A percentile compares a stretch with the other conserved stretches of the same genome.
Conservation (phyloP, 495 filamentous ascomycete species). For the Podospora sp. region DNA sequence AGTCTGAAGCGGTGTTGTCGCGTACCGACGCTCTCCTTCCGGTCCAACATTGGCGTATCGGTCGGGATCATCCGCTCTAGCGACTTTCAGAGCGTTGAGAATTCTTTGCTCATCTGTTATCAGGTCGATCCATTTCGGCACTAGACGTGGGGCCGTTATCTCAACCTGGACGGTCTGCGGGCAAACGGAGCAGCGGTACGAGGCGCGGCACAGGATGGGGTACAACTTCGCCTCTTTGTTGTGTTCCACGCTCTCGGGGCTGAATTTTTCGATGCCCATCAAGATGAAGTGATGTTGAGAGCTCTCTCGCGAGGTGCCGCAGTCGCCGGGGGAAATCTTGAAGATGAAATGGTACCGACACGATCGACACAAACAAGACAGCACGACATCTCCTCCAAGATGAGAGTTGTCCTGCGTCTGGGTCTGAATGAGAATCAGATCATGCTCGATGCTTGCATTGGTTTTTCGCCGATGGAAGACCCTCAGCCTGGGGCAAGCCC, state of each 20-base stretch:
- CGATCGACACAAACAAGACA: slow-evolving; percentile 35
- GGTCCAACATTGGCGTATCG: slow-evolving; percentile 56
- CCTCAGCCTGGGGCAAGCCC: slow-evolving; percentile 17
- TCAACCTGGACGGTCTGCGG: slow-evolving; percentile 39
- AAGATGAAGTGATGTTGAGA: slow-evolving; percentile 35
- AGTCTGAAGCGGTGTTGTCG: slow-evolving; percentile 56
- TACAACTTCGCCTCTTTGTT: slow-evolving; percentile 30
- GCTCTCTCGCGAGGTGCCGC: not conserved
- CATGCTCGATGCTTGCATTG: slow-evolving; percentile 23
- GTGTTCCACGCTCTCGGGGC: not conserved
- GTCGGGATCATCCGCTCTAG: slow-evolving; percentile 58
- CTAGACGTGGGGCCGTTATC: slow-evolving; percentile 57
- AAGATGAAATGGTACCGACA: slow-evolving; percentile 42
- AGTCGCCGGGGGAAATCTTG: slow-evolving; percentile 17
- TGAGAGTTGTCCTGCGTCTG: slow-evolving; percentile 5
- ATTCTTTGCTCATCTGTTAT: slow-evolving; percentile 61
- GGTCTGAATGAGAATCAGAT: slow-evolving; percentile 29
- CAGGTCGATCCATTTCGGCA: slow-evolving; percentile 49
- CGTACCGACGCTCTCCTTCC: slow-evolving; percentile 39
- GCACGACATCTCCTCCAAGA: not conserved
- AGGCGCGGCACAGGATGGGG: slow-evolving; percentile 23
- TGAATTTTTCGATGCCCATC: slow-evolving; percentile 2
- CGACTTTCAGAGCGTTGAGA: slow-evolving; percentile 53
- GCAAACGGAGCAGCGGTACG: slow-evolving; percentile 63
- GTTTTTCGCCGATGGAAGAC: slow-evolving; percentile 5